phyloP scores from a whole-genome alignment of 129 eudicot species.

The Deinandra increscens region DNA sequence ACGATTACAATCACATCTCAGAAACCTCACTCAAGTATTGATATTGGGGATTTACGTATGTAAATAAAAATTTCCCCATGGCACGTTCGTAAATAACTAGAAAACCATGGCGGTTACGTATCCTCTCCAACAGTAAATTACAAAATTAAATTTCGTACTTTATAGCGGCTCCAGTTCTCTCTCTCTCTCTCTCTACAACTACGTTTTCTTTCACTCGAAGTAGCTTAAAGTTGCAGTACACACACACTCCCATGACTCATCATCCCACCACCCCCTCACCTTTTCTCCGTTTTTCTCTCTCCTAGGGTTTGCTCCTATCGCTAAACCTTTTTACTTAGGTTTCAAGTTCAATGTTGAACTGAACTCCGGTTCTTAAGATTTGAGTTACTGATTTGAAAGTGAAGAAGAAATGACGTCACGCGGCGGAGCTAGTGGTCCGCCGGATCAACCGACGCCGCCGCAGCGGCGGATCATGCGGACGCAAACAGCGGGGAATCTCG shows the following conservation, averaged over 20 bases:
- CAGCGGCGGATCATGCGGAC: conserved; percentile 85
- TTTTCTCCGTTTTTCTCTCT: conserved; percentile 33
- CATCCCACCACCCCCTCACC: conserved; percentile 28
- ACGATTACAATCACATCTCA: too few relatives aligned
- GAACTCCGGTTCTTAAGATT: conserved; percentile 19
- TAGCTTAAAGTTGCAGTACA: conserved; percentile 53
- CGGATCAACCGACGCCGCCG: conserved; percentile 60
- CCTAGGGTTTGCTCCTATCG: conserved; percentile 39
- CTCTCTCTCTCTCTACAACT: conserved; percentile 17
- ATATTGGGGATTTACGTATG: too few relatives aligned
- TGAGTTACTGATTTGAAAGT: conserved; percentile 36
- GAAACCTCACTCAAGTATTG: too few relatives aligned
- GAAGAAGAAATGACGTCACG: conserved; percentile 47
- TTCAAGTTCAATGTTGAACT: conserved; percentile 28
- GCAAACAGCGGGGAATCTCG: conserved; percentile 87
- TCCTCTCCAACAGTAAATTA: not conserved
- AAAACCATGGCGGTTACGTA: not conserved
- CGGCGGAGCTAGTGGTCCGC: conserved; percentile 51
- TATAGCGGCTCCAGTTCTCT: conserved; percentile 29
- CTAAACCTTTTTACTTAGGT: not conserved
- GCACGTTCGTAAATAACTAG: conserved; percentile 21
- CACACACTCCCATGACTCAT: conserved; percentile 20
- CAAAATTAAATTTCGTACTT: conserved; percentile 13
- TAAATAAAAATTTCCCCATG: too few relatives aligned
- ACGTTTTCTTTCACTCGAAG: conserved; percentile 37